Evolutionary conservation across 2,329 filamentous ascomycete species (phyloP), one percentile per base, ranked within the genome.

Genomic region (Xylaria sp.): DNA sequence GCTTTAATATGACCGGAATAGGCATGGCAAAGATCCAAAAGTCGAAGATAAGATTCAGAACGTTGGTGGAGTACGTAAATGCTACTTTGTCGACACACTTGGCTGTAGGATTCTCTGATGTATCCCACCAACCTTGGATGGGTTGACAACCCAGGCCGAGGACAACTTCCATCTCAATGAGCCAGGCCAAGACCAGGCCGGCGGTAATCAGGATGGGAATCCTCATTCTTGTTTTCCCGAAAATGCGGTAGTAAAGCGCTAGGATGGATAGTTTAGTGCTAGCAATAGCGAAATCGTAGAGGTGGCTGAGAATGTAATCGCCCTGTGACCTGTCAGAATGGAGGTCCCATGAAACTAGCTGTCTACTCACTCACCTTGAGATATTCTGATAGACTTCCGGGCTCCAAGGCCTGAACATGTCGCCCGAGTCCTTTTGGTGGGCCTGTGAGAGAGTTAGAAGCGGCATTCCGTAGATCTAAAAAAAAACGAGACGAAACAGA

Each of bases 1-100:
- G 44, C 1, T 62, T 46, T 9, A 69, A 40, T 8, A 72, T 69
- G 21, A 71, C 61, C 3, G 70, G 70, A 21, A 72, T 68, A 4
- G 70, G 70, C 67, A 72, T 69, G 21, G 59, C 27, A 38, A 72
- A 71, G 19, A 72, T 71, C 68, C 67, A 72, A 17, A 72, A 9
- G 51, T 72, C 70, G n/a, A 65, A 62, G 15, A 68, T 41, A 8
- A 72, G 60, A 54, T 72, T 72, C 40, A 66, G 62, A 37, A 68
- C 65, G 54, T 71, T 72, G 1, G 70, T 71, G 8, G 67, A 70
- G 41, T 71, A 71, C 1, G 68, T 68, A 27, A 72, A 71, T 3
- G 67, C 68, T 13, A 70, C 59, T 33, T 68, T 67, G 17, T 71
- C 54, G 47, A 69, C 54, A 27, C 70, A 71, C 13, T 54, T 52